A percentile compares a stretch with the other conserved stretches of the same genome.
Conservation (phyloP, 129 eudicot species). For the Apium graveolens region DNA sequence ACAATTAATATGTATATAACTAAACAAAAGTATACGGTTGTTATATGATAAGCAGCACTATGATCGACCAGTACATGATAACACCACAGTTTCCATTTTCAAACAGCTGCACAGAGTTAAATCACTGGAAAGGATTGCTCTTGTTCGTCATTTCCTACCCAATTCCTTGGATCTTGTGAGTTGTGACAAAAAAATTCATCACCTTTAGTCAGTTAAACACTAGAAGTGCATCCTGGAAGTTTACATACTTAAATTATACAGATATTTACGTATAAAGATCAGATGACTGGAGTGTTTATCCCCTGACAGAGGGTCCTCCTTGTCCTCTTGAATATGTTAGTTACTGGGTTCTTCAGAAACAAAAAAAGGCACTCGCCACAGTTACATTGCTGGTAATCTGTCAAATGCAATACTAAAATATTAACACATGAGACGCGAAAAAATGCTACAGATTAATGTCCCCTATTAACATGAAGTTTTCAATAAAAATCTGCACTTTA, state of each 20-base stretch:
- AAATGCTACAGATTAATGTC: neutral
- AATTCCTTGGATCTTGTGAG: neutral
- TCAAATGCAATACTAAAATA: neutral
- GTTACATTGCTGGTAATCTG: slow-evolving; percentile 10
- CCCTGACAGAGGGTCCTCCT: too few relatives aligned
- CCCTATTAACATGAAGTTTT: neutral
- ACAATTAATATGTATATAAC: too few relatives aligned
- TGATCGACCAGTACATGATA: neutral
- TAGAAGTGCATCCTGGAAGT: neutral
- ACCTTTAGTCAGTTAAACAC: neutral
- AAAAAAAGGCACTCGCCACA: neutral
- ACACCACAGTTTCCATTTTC: neutral
- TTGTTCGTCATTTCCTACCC: neutral
- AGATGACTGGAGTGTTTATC: neutral
- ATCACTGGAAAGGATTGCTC: neutral
- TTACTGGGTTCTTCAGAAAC: neutral
- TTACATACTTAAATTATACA: slow-evolving; percentile 1
- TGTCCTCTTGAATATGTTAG: neutral
- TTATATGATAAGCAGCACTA: too few relatives aligned
- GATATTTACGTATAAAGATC: neutral
- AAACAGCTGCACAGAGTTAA: neutral
- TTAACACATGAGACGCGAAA: neutral
- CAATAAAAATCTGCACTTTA: slow-evolving; percentile 12
- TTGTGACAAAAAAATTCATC: neutral
- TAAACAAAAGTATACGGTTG: too few relatives aligned